phyloP scores from a whole-genome alignment of 441 rosid genomes.

The Eruca vesicaria region DNA sequence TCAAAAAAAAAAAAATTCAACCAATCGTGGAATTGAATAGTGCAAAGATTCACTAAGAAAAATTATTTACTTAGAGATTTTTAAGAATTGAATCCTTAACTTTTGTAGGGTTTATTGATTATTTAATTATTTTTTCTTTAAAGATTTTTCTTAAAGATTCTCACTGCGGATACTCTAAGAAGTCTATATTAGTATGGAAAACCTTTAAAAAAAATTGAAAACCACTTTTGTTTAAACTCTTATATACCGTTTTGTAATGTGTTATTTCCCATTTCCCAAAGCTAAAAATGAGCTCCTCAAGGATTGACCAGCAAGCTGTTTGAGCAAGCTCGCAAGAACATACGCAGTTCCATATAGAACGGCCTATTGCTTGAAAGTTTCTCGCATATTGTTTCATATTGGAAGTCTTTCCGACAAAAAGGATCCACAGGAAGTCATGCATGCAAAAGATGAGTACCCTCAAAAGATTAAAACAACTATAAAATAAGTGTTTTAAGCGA shows the following conservation, averaged over 20 bases:
- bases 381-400: conserved; percentile 56
- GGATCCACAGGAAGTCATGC: background rate
- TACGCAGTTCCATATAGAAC: conserved; percentile 91
- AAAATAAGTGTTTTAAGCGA: background rate
- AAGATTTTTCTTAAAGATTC: too few relatives aligned
- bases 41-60: too few relatives aligned
- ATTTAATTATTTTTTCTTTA: too few relatives aligned
- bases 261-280: conserved; percentile 46
- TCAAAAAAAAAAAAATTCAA: too few relatives aligned
- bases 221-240: background rate
- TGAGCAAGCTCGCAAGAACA: conserved; percentile 92
- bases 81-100: too few relatives aligned
- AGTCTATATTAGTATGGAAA: too few relatives aligned
- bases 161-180: too few relatives aligned
- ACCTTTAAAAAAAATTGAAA: background rate
- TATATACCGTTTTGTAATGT: conserved; percentile 76
- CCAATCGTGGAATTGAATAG: too few relatives aligned
- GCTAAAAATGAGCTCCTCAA: conserved; percentile 65
- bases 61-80: too few relatives aligned
- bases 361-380: conserved; percentile 84
- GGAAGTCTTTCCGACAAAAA: background rate
- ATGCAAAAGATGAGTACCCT: background rate
- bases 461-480: background rate
- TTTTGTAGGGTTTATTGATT: too few relatives aligned
- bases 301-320: conserved; percentile 82